These are phyloP conservation scores for Fusarium brachygibbosum DNA, from an alignment of 2,329 filamentous ascomycete genomes.

Conservation along the genomic window DNA sequence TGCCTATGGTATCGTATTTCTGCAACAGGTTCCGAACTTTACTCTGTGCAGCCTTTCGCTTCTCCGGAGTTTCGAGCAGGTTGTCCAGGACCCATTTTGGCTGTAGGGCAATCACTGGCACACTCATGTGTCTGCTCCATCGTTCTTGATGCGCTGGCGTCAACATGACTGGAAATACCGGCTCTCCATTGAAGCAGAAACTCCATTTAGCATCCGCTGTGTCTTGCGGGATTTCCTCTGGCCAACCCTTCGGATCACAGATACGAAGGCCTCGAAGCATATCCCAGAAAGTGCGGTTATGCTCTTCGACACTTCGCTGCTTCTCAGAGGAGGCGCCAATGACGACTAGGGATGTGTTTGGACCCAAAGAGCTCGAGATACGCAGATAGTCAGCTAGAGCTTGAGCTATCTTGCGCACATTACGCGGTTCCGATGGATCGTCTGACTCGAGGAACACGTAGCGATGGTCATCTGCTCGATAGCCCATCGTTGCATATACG, in stretches of 20 bases:
- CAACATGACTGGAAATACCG: constrained; percentile 10
- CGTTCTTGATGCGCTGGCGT: constrained; percentile 11
- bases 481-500: constrained; percentile 10
- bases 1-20: neutral
- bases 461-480: constrained; percentile 1
- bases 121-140: constrained; percentile 17
- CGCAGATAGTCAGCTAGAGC: constrained; percentile 7
- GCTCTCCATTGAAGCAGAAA: constrained; percentile 11
- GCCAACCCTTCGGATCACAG: constrained; percentile 6
- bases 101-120: neutral
- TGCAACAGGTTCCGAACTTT: constrained; percentile 8
- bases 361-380: neutral
- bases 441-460: constrained; percentile 15
- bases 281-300: constrained; percentile 14
- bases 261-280: constrained; percentile 14
- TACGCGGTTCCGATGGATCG: neutral
- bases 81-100: constrained; percentile 13
- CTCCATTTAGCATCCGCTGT: constrained; percentile 5
- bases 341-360: constrained; percentile 2
- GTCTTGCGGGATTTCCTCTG: constrained; percentile 2
- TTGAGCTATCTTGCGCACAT: constrained; percentile 4
- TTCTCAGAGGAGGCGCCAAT: constrained; percentile 3
- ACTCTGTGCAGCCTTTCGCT: constrained; percentile 6
- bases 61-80: constrained; percentile 3
- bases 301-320: neutral